Base-by-base conservation (phyloP, 306 rosid genomes). In the Crataegus laevigata region DNA sequence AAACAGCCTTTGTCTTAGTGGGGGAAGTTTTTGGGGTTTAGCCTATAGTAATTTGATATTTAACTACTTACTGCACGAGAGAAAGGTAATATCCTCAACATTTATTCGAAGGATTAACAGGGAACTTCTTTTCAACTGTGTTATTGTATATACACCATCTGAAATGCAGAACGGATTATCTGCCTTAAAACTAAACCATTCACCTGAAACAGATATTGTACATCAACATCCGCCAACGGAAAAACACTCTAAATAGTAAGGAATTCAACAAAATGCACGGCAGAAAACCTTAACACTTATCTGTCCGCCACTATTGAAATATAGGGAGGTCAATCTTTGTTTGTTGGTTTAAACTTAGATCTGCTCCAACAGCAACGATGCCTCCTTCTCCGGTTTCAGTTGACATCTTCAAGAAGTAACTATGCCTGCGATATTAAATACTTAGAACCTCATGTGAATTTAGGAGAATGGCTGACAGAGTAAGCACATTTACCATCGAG, bases 351-450 rank as follows among this genome's bases (percentile, higher is more conserved):
- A 3, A 26, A 61, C 78, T 75, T 40, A 63, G 72, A 75, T 72
- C 62, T 57, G 61, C 85, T 72, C 72, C 79, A 30, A 81, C 85
- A 60, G 87, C 66, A 55, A 55, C 69, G 66, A 80, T 45, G 78
- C 91, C 82, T 71, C 79, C 97, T 81, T 91, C 91, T 52, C 63
- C 76, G 5, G 26, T 77, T 71, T 85, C 88, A 52, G 78, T 75
- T 29, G 77, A 79, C 96, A 94, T 91, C 88, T 87, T 94, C 62
- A 91, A 29, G 85, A 91, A 94, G 86, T 94, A 94, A 84, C 98
- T 91, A 81, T 94, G 98, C 98, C 97, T 94, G 96, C 81, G 78
- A 65, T 82, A 76, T 38, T 54, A 58, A 2, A 74, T 6, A n/a
- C n/a, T 81, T 67, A 76, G 88, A 77, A 84, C 84, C 83, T 14